Percentiles rank a stretch among this genome's conserved stretches.
Evolutionary conservation across 306 rosid genomes (phyloP).

Genomic region (Mimosa bimucronata): DNA sequence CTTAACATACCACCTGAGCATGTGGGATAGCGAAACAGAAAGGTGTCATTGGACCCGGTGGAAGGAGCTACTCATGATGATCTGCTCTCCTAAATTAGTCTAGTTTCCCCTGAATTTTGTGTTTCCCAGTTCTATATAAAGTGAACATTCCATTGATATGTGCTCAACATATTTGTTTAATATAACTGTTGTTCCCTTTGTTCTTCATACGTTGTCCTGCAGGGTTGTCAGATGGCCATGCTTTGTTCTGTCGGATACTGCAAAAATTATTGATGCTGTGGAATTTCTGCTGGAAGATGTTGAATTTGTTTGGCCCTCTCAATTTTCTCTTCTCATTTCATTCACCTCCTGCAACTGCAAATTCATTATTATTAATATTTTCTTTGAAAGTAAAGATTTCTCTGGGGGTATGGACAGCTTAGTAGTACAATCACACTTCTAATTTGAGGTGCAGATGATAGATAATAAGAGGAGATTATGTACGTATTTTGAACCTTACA

Average conservation of each 20-base stretch:
- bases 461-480: not conserved
- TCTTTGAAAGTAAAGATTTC: slow-evolving; percentile 10
- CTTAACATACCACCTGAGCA: not conserved
- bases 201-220: slow-evolving; percentile 34
- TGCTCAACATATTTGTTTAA: slow-evolving; percentile 13
- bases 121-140: slow-evolving; percentile 37
- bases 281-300: slow-evolving; percentile 45
- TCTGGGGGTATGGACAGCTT: not conserved
- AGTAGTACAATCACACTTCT: slow-evolving; percentile 6
- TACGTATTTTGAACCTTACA: not conserved
- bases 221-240: slow-evolving; percentile 74
- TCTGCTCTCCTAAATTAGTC: slow-evolving; percentile 47
- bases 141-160: slow-evolving; percentile 6
- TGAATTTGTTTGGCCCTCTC: slow-evolving; percentile 31
- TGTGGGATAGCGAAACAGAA: not conserved
- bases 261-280: slow-evolving; percentile 46
- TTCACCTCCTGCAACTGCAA: slow-evolving; percentile 26
- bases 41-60: not conserved
- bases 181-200: slow-evolving; percentile 23
- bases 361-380: slow-evolving; percentile 24
- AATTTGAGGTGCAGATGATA: not conserved
- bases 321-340: slow-evolving; percentile 38
- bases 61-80: slow-evolving; percentile 48
- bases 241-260: slow-evolving; percentile 48
- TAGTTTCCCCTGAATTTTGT: slow-evolving; percentile 57